Conservation (phyloP, 768 basidiomycete genomes). For the Trametes sanguinea region DNA sequence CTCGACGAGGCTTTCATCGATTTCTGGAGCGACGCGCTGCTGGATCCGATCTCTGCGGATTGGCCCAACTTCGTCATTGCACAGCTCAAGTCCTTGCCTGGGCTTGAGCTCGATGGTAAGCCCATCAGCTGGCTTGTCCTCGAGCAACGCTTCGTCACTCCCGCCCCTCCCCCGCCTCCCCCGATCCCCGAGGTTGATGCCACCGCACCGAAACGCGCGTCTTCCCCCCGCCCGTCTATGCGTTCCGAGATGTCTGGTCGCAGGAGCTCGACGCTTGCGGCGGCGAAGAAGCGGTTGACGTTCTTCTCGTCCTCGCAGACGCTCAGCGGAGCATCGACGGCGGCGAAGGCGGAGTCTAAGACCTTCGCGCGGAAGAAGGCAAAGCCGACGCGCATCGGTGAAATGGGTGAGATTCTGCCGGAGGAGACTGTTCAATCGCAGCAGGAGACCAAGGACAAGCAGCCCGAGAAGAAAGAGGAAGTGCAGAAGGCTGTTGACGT, state of each 20-base stretch:
- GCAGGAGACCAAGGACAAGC: slow-evolving; percentile 5
- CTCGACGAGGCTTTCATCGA: slow-evolving; percentile 83
- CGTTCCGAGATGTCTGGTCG: slow-evolving; percentile 30
- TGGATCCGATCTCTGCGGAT: slow-evolving; percentile 62
- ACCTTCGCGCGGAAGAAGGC: slow-evolving; percentile 25
- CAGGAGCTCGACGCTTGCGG: slow-evolving; percentile 44
- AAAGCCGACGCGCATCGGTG: slow-evolving; percentile 50
- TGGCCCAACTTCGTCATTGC: slow-evolving; percentile 77
- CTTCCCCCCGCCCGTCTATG: slow-evolving; percentile 35
- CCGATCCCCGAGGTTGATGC: slow-evolving; percentile 26
- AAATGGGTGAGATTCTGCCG: slow-evolving; percentile 68
- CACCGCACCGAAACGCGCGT: slow-evolving; percentile 25
- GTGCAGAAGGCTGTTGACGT: background rate
- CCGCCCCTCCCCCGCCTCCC: slow-evolving; percentile 35
- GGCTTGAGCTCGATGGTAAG: slow-evolving; percentile 36
- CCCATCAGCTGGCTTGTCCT: slow-evolving; percentile 65
- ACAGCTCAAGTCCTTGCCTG: slow-evolving; percentile 52
- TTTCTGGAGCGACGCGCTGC: slow-evolving; percentile 75
- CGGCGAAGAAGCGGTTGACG: slow-evolving; percentile 64
- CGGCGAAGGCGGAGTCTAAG: slow-evolving; percentile 23
- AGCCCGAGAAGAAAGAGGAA: background rate
- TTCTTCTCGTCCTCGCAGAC: slow-evolving; percentile 47
- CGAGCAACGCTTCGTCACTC: slow-evolving; percentile 57
- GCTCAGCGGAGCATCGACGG: slow-evolving; percentile 6
- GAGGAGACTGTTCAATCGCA: slow-evolving; percentile 45